These are phyloP conservation scores for Graphiopsis chlorocephala DNA, from an alignment of 2,329 filamentous ascomycete species.

Conservation along the genomic window DNA sequence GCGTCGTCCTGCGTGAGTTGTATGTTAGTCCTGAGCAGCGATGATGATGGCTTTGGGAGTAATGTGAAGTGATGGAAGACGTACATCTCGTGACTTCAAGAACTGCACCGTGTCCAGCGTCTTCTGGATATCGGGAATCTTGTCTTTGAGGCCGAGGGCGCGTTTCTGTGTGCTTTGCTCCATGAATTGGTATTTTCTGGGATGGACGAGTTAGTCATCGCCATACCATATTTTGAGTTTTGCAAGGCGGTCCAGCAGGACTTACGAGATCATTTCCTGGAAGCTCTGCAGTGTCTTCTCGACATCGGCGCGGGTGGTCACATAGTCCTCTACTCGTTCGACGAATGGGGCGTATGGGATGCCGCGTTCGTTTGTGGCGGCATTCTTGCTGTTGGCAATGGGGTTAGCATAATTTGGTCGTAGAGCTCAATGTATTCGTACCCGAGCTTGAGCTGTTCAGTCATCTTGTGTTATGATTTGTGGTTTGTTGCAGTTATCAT, in stretches of 20 bases:
- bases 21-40: neutral
- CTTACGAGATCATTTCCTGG: conserved; percentile 89
- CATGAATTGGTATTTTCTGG: conserved; percentile 99
- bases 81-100: conserved; percentile 70
- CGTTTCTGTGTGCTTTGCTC: conserved; percentile 87
- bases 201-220: conserved; percentile 18
- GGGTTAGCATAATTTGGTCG: conserved; percentile 11
- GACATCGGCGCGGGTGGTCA: conserved; percentile 72
- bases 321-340: conserved; percentile 85
- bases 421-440: neutral
- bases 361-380: conserved; percentile 71
- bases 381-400: conserved; percentile 39
- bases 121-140: conserved; percentile 96
- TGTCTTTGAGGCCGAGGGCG: conserved; percentile 78
- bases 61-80: neutral
- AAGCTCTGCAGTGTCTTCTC: conserved; percentile 78
- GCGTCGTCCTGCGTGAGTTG: conserved; percentile 38
- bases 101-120: conserved; percentile 90
- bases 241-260: neutral
- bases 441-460: conserved; percentile 10
- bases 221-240: neutral
- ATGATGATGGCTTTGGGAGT: neutral
- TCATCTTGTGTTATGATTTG: neutral
- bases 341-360: conserved; percentile 84
- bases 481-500: neutral